These are phyloP conservation scores for Cucurbita argyrosperma DNA, from an alignment of 306 rosid genomes.

Conservation along the genomic window DNA sequence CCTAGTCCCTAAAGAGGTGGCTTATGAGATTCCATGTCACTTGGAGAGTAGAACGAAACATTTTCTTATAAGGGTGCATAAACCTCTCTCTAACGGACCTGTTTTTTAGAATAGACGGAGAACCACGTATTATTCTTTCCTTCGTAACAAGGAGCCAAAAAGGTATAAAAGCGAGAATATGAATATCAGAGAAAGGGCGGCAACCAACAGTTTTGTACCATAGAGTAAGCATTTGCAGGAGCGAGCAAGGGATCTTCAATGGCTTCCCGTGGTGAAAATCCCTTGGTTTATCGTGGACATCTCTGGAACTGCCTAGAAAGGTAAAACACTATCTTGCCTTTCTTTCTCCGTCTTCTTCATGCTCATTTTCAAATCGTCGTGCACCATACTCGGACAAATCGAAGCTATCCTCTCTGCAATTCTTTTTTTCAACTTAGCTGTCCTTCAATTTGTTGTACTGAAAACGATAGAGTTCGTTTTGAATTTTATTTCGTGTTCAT, in stretches of 20 bases:
- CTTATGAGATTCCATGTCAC: too few species aligned
- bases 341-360: not conserved
- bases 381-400: not conserved
- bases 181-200: not conserved
- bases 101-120: too few species aligned
- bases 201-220: not conserved
- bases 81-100: too few species aligned
- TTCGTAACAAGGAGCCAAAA: not conserved
- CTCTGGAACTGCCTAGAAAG: not conserved
- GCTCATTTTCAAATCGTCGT: not conserved
- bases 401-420: not conserved
- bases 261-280: not conserved
- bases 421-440: not conserved
- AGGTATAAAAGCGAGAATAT: not conserved
- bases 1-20: too few species aligned
- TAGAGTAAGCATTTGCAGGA: not conserved
- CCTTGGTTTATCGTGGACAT: not conserved
- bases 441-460: not conserved
- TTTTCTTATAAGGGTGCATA: too few species aligned
- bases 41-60: too few species aligned
- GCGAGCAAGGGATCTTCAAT: slow-evolving; percentile 9
- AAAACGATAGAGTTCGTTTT: not conserved
- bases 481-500: not conserved
- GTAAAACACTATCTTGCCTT: not conserved
- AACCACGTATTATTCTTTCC: not conserved